Percentiles rank a stretch among this genome's conserved stretches.
phyloP scores from a whole-genome alignment of 306 rosid species.

The Quercus variabilis region DNA sequence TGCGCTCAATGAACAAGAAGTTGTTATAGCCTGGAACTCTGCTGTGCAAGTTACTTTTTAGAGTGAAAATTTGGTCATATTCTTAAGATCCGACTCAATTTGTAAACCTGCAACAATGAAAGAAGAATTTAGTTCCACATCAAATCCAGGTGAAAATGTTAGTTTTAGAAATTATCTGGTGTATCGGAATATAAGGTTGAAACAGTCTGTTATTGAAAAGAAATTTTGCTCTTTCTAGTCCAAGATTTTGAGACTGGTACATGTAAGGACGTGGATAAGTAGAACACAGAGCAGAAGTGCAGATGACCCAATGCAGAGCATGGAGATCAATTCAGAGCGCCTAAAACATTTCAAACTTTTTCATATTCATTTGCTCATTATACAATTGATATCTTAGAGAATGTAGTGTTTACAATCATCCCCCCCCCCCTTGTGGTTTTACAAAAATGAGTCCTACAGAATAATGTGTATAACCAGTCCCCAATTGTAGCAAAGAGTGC shows the following conservation, averaged over 20 bases:
- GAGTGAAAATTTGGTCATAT: constrained; percentile 31
- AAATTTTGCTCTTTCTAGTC: neutral
- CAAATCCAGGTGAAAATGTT: neutral
- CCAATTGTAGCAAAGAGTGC: neutral
- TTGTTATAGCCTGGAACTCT: neutral
- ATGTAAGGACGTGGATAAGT: neutral
- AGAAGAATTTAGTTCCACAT: neutral
- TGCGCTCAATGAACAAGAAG: neutral
- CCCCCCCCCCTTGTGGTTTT: neutral
- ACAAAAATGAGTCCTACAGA: neutral
- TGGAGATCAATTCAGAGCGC: neutral
- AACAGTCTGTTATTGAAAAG: neutral
- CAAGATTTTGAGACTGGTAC: neutral
- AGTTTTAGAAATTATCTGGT: neutral
- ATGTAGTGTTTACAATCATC: neutral
- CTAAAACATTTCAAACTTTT: neutral
- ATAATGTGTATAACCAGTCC: neutral
- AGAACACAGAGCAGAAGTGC: neutral
- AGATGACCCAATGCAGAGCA: neutral
- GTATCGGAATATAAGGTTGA: neutral
- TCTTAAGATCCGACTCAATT: constrained; percentile 75
- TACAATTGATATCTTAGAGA: neutral
- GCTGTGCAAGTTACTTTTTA: neutral
- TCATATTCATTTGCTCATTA: neutral
- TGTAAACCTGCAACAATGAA: constrained; percentile 60